Evolutionary conservation across 129 eudicot genomes (phyloP), one percentile per base, ranked within the genome.

Genomic region (Ambrosia trifida): DNA sequence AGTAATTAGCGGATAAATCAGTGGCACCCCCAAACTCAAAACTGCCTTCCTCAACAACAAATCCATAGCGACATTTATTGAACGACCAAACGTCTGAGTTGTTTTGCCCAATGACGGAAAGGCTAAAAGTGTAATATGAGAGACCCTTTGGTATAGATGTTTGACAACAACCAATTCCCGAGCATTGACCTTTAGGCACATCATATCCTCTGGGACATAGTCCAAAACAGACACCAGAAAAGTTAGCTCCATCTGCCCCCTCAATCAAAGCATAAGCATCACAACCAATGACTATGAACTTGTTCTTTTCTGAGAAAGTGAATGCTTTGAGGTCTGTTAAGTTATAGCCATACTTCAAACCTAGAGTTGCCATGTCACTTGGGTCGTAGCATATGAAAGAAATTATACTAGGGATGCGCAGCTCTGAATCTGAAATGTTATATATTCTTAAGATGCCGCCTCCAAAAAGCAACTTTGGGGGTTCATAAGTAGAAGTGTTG

Each of bases 101-200:
- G 53, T 70, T 36, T 17, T 2, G 11, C 2, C 28, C 1, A 24
- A 36, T 35, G 47, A 64, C 11, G 12, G 0, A 1, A 38, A 69
- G 65, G 24, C 20, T 36, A 70, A 20, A 4, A 40, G 0, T 12
- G 12, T 33, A 53, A 6, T 3, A 11, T 40, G 56, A 53, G 10
- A 70, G 66, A 24, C 75, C 66, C 53, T 14, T 53, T 11, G 75
- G 64, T 70, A 70, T 70, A 1, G 52, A 53, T 38, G 64, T 53
- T 24, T 24, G 28, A 24, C 28, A 24, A 24, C 74, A 70, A 0
- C 65, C 52, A 38, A 70, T 7, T 70, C 64, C 65, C 3, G 54
- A 66, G 41, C 56, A 66, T 6, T 28, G 3, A 4, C 72, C 72
- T 3, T 9, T 5, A 45, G 43, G 58, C 41, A 46, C 72, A 66